Evolutionary conservation across 2,329 filamentous ascomycete species (phyloP).

Genomic region (Botryotinia convoluta): DNA sequence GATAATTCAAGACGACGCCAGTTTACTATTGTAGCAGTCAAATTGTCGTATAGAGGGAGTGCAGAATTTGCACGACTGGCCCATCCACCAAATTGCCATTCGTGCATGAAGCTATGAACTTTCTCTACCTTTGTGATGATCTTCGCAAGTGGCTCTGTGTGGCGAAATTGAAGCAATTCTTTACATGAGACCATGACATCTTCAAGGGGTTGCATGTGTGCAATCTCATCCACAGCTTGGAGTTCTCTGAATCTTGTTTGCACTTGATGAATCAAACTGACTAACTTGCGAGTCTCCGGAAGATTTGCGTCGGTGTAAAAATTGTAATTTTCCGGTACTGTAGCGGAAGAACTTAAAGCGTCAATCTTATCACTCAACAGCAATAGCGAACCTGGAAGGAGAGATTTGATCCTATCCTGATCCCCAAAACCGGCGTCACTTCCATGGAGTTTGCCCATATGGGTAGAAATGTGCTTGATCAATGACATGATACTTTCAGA

Average conservation of each 20-base stretch:
- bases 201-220: conserved; percentile 70
- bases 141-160: conserved; percentile 81
- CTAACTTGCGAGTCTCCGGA: conserved; percentile 69
- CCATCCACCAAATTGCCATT: conserved; percentile 87
- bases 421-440: conserved; percentile 27
- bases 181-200: conserved; percentile 77
- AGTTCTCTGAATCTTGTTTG: conserved; percentile 72
- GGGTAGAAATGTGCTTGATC: conserved; percentile 33
- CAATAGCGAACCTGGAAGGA: conserved; percentile 66
- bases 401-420: conserved; percentile 46
- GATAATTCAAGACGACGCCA: conserved; percentile 91
- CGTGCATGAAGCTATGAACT: conserved; percentile 78
- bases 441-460: conserved; percentile 30
- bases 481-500: conserved; percentile 32
- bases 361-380: conserved; percentile 60
- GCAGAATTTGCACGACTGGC: conserved; percentile 78
- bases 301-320: conserved; percentile 86
- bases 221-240: conserved; percentile 61
- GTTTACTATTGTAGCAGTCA: conserved; percentile 77
- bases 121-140: conserved; percentile 85
- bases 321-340: conserved; percentile 61
- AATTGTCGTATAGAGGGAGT: conserved; percentile 65
- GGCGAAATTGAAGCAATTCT: conserved; percentile 69
- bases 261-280: conserved; percentile 65
- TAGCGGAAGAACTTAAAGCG: conserved; percentile 43